Percentiles rank a stretch among this genome's conserved stretches.
phyloP scores from a whole-genome alignment of 768 basidiomycete species.

The Xerocomellus chrysenteron region DNA sequence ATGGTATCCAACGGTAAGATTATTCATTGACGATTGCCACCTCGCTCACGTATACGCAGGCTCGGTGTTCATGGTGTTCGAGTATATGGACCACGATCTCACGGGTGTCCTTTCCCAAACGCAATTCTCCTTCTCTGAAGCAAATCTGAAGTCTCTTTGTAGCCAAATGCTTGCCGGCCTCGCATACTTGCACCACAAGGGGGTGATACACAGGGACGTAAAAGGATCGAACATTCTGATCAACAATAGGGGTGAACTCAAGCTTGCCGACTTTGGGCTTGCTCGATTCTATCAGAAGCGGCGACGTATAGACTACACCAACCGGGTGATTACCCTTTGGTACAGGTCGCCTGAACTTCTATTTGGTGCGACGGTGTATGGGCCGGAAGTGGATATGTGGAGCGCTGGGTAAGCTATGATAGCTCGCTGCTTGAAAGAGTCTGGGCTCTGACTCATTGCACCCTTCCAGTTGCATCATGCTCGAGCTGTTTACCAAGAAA shows the following conservation, averaged over 20 bases:
- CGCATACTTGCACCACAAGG: slow-evolving; percentile 92
- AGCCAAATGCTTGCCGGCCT: slow-evolving; percentile 94
- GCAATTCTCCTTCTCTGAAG: slow-evolving; percentile 79
- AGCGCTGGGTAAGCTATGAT: slow-evolving; percentile 76
- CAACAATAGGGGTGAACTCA: slow-evolving; percentile 87
- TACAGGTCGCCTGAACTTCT: slow-evolving; percentile 95
- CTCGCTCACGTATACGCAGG: slow-evolving; percentile 47
- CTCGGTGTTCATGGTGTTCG: slow-evolving; percentile 98
- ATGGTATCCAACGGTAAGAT: slow-evolving; percentile 92
- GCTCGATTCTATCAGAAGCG: slow-evolving; percentile 95
- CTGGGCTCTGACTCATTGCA: not conserved
- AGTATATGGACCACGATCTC: slow-evolving; percentile 99
- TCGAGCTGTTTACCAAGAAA: slow-evolving; percentile 93
- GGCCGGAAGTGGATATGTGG: slow-evolving; percentile 99
- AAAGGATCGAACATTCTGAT: slow-evolving; percentile 98
- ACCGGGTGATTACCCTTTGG: slow-evolving; percentile 98
- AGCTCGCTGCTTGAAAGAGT: not conserved
- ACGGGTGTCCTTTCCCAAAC: slow-evolving; percentile 93
- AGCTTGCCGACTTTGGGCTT: slow-evolving; percentile 95
- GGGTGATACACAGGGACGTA: slow-evolving; percentile 97
- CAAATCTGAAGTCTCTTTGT: slow-evolving; percentile 93
- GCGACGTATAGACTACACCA: slow-evolving; percentile 92
- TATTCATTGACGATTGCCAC: not conserved
- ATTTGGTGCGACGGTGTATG: slow-evolving; percentile 94
- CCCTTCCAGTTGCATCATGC: slow-evolving; percentile 85